These are phyloP conservation scores for Calendula officinalis DNA, from an alignment of 129 eudicot genomes.

Conservation along the genomic window DNA sequence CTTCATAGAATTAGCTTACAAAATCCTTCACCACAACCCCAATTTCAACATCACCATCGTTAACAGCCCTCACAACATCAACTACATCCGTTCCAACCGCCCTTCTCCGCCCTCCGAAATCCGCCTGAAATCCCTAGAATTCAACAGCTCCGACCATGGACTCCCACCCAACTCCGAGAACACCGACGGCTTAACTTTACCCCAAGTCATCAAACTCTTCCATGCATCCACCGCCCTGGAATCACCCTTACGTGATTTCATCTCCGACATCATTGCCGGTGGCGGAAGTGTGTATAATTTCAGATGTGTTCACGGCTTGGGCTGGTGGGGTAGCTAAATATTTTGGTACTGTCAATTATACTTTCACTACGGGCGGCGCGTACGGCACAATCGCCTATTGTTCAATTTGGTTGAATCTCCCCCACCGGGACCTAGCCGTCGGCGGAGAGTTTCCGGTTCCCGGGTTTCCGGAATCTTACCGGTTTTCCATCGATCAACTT, in stretches of 20 bases:
- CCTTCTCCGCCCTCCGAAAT: constrained; percentile 22
- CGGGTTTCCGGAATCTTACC: constrained; percentile 59
- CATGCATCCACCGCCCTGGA: constrained; percentile 49
- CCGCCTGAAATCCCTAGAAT: constrained; percentile 46
- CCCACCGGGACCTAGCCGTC: constrained; percentile 33
- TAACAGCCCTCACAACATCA: constrained; percentile 51
- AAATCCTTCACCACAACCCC: constrained; percentile 33
- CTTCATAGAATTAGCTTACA: constrained; percentile 45
- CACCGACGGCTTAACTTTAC: constrained; percentile 50
- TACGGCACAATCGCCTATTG: constrained; percentile 64
- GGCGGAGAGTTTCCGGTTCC: constrained; percentile 41
- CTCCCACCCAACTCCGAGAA: constrained; percentile 71
- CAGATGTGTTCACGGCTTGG: constrained; percentile 73
- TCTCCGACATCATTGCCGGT: constrained; percentile 14
- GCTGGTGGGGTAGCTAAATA: constrained; percentile 51
- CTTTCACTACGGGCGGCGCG: constrained; percentile 74
- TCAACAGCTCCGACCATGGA: constrained; percentile 42
- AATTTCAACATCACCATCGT: constrained; percentile 45
- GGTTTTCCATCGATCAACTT: constrained; percentile 36
- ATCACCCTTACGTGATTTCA: constrained; percentile 29
- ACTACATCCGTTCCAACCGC: constrained; percentile 34
- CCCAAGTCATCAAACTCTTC: constrained; percentile 43
- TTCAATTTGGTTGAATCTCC: constrained; percentile 51
- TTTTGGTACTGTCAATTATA: constrained; percentile 28
- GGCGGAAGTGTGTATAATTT: constrained; percentile 47